Evolutionary conservation across 2,329 filamentous ascomycete genomes (phyloP).

Genomic region (Emmonsiellopsis sp.): DNA sequence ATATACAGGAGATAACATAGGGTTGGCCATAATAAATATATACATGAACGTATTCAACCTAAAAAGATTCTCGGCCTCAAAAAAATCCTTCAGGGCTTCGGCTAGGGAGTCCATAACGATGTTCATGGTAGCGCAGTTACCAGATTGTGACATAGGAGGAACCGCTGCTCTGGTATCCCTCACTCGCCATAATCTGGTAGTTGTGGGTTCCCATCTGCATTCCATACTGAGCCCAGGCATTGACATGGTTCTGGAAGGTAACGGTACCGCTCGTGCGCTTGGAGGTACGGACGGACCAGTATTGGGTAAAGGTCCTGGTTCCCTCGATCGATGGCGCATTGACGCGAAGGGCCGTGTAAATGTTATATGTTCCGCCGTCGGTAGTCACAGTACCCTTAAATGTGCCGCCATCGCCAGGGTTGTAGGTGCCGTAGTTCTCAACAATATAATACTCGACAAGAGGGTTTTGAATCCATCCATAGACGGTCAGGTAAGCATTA

Average conservation of each 20-base stretch:
- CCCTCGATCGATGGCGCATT: constrained; percentile 33
- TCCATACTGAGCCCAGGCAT: constrained; percentile 24
- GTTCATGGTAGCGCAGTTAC: neutral
- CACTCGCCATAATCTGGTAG: constrained; percentile 35
- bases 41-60: too few species aligned
- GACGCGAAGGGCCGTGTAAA: constrained; percentile 27
- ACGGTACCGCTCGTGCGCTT: constrained; percentile 28
- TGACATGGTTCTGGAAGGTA: constrained; percentile 28
- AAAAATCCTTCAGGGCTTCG: too few species aligned
- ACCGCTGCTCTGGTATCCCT: constrained; percentile 35
- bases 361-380: constrained; percentile 29
- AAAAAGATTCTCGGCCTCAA: too few species aligned
- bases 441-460: constrained; percentile 31
- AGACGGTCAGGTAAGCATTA: constrained; percentile 26
- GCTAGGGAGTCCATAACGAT: too few species aligned
- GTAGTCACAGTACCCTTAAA: constrained; percentile 25
- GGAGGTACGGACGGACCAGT: constrained; percentile 30
- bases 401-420: constrained; percentile 19
- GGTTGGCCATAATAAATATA: too few species aligned
- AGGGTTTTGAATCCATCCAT: constrained; percentile 32
- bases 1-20: too few species aligned
- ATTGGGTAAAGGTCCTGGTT: constrained; percentile 34
- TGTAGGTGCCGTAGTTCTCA: constrained; percentile 25
- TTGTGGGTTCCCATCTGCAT: constrained; percentile 25
- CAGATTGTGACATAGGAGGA: constrained; percentile 28